Percentiles rank a stretch among this genome's conserved stretches.
These are phyloP conservation scores for Violaceomyces palustris DNA, from an alignment of 1,284 basidiomycete genomes.

Conservation along the genomic window DNA sequence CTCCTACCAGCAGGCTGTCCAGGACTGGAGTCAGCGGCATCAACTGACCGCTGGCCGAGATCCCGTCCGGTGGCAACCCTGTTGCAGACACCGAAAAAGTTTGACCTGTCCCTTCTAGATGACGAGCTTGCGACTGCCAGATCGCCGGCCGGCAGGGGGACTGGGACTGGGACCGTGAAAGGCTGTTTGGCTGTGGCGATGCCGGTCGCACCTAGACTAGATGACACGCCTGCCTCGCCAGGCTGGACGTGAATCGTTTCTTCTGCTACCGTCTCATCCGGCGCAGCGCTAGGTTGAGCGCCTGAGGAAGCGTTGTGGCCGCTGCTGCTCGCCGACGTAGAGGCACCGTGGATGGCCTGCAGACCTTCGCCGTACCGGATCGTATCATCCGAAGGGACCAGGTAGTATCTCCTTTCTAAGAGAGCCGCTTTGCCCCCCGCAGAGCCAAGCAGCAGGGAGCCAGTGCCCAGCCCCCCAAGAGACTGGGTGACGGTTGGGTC, in stretches of 20 bases:
- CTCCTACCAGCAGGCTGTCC: constrained; percentile 1
- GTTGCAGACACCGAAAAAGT: constrained; percentile 39
- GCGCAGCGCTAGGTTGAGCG: no score
- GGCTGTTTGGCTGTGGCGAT: constrained; percentile 19
- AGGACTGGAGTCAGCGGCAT: constrained; percentile 13
- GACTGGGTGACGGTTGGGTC: constrained; percentile 4
- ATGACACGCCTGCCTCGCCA: no score
- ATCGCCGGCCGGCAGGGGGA: not conserved
- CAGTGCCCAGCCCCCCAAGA: constrained; percentile 23
- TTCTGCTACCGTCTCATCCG: no score
- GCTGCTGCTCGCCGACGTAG: not conserved
- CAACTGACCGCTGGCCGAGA: constrained; percentile 27
- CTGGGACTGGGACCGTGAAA: constrained; percentile 14
- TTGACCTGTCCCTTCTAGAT: constrained; percentile 10
- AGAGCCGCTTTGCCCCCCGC: constrained; percentile 13
- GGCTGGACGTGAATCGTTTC: no score
- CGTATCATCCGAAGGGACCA: constrained; percentile 71
- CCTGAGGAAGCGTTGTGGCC: no score
- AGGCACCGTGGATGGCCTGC: constrained; percentile 52
- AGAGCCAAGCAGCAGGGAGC: constrained; percentile 20
- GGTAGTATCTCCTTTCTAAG: constrained; percentile 59
- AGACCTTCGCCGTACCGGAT: constrained; percentile 70
- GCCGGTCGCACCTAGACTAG: constrained; percentile 18
- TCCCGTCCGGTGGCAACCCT: constrained; percentile 30
- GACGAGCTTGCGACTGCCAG: no score